Conservation (phyloP, 768 basidiomycete species). For the Amanita molliuscula region DNA sequence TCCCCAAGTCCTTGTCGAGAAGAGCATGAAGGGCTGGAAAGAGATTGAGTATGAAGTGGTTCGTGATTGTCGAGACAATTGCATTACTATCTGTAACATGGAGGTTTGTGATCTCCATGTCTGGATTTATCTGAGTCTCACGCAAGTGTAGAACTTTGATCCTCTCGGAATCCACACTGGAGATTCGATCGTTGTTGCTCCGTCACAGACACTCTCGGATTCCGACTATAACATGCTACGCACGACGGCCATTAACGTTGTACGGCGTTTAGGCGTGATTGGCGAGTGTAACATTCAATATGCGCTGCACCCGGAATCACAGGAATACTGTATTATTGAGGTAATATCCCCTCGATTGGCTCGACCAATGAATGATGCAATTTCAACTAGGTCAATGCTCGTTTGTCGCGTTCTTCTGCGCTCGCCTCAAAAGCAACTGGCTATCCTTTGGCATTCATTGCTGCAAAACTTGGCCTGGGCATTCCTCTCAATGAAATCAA, state of each 20-base stretch:
- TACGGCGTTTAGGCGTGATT: constrained; percentile 95
- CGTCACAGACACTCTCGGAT: constrained; percentile 97
- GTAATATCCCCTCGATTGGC: constrained; percentile 22
- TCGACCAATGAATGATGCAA: neutral
- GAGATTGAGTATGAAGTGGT: constrained; percentile 99
- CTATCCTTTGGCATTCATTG: constrained; percentile 96
- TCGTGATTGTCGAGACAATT: constrained; percentile 94
- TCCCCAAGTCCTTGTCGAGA: constrained; percentile 98
- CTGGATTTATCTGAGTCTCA: neutral
- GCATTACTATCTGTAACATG: constrained; percentile 99
- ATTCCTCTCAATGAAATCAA: constrained; percentile 97
- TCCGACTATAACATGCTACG: constrained; percentile 99
- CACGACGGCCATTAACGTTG: constrained; percentile 95
- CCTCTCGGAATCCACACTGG: constrained; percentile 98
- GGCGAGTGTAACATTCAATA: constrained; percentile 99
- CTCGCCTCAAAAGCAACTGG: constrained; percentile 98
- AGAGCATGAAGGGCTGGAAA: constrained; percentile 99
- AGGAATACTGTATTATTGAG: constrained; percentile 99
- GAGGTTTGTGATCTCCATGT: constrained; percentile 56
- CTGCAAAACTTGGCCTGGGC: constrained; percentile 94
- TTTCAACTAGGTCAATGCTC: constrained; percentile 64
- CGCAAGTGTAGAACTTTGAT: constrained; percentile 80
- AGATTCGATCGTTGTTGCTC: constrained; percentile 96
- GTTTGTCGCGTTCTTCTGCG: constrained; percentile 94
- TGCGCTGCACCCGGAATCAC: constrained; percentile 88